These are phyloP conservation scores for Agrocybe chaxingu DNA, from an alignment of 768 basidiomycete species.

Conservation along the genomic window DNA sequence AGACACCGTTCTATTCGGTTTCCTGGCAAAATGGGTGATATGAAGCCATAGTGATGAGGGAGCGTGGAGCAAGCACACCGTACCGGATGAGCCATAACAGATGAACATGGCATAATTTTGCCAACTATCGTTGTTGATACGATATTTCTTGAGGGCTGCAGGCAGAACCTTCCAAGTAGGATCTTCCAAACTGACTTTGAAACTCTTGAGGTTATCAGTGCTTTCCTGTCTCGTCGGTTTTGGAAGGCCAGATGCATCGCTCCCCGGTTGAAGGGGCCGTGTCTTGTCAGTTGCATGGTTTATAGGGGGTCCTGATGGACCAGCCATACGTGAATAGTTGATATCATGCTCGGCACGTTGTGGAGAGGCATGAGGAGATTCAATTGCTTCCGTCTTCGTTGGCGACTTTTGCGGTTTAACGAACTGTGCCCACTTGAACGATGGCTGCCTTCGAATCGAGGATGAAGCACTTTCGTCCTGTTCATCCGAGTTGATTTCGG, in stretches of 20 bases:
- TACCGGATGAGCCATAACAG: constrained; percentile 91
- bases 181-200: constrained; percentile 97
- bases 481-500: background rate
- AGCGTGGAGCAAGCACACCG: constrained; percentile 17
- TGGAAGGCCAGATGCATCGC: constrained; percentile 31
- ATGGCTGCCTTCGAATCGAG: constrained; percentile 66
- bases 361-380: constrained; percentile 80
- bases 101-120: constrained; percentile 99
- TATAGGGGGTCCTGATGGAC: constrained; percentile 22
- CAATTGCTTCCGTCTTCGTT: constrained; percentile 64
- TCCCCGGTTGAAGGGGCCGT: constrained; percentile 27
- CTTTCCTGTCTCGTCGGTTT: constrained; percentile 64
- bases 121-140: constrained; percentile 98
- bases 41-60: background rate
- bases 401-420: constrained; percentile 77
- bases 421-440: constrained; percentile 88
- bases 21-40: constrained; percentile 30
- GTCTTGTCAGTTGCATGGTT: constrained; percentile 27
- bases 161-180: constrained; percentile 99
- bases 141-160: constrained; percentile 97
- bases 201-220: constrained; percentile 81
- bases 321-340: constrained; percentile 33
- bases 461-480: constrained; percentile 34
- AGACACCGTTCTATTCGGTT: constrained; percentile 89
- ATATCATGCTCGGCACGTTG: constrained; percentile 74